Base-by-base conservation (phyloP, 164 flowering plant species). In the Echeveria elegans region DNA sequence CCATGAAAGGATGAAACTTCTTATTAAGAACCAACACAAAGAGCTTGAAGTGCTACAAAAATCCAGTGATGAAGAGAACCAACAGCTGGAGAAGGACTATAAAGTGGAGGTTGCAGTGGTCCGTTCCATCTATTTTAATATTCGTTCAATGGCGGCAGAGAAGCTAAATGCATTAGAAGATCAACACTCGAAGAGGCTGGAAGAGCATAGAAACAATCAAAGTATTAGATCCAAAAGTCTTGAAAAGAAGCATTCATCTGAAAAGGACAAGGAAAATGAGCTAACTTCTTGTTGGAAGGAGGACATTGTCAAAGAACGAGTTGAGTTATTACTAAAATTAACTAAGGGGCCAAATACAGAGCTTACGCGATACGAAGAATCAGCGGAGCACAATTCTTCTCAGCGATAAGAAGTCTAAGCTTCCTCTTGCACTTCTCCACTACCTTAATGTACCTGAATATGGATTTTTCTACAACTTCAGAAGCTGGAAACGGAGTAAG, bases 101-200 rank as follows among this genome's bases (percentile, higher is more conserved):
- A 73, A 38, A 53, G 58, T 73, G 72, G 83, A 85, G 66, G 67
- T 45, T 1, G 77, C 77, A 70, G 43, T 82, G 65, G 72, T 86
- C 58, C 75, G 80, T 45, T n/a, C 65, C 61, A 59, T 72, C 11
- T 71, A 77, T 66, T 53, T 66, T 45, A 66, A 78, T 53, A n/a
- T 6, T 52, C 61, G 82, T 9, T 37, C 65, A 36, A 72, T 76
- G 68, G 41, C 36, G 40, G 86, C 38, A 45, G 86, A 80, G 21
- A 85, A 76, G 70, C 82, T 86, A 28, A 83, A 76, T 73, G 29
- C 31, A 3, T 29, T 81, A 58, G 86, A 82, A 21, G 64, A 38
- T 24, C 72, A 74, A 5, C 77, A 63, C 71, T 72, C 73, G 0
- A 74, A 56, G 53, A 84, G 77, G 71, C 23, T 73, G 72, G 80